Evolutionary conservation across 2,329 filamentous ascomycete genomes (phyloP).

Genomic region (Ambrosiella cleistominuta): DNA sequence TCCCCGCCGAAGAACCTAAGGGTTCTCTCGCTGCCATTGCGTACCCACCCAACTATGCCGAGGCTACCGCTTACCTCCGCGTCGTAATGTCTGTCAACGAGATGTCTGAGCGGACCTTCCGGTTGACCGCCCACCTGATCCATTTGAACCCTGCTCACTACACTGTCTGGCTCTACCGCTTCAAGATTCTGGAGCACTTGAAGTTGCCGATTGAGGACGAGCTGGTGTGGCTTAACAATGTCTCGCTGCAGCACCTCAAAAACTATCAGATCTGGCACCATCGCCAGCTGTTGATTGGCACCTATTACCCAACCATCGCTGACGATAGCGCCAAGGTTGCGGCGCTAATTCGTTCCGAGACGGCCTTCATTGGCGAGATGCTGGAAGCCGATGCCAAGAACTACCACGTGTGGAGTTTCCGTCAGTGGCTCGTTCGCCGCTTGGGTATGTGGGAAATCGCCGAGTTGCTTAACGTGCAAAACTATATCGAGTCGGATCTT

Average conservation of each 20-base stretch:
- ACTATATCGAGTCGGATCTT: conserved; percentile 60
- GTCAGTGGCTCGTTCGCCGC: conserved; percentile 51
- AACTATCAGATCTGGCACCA: conserved; percentile 98
- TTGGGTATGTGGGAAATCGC: conserved; percentile 53
- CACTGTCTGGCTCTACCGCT: conserved; percentile 94
- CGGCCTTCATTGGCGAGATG: conserved; percentile 61
- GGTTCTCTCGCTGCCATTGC: conserved; percentile 80
- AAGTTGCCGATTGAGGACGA: conserved; percentile 50
- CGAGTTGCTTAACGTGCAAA: conserved; percentile 55
- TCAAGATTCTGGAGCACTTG: conserved; percentile 55
- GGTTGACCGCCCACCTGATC: conserved; percentile 78
- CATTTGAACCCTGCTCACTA: conserved; percentile 91
- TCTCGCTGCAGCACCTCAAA: conserved; percentile 72
- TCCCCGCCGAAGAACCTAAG: conserved; percentile 69
- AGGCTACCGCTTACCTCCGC: conserved; percentile 80
- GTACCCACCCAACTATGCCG: conserved; percentile 75
- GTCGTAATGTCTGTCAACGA: conserved; percentile 86
- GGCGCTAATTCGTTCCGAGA: conserved; percentile 47
- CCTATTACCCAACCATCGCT: conserved; percentile 41
- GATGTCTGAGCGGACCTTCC: conserved; percentile 58
- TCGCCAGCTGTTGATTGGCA: conserved; percentile 46
- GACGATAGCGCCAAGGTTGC: conserved; percentile 37
- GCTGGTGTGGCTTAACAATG: conserved; percentile 68
- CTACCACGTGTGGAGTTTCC: conserved; percentile 96
- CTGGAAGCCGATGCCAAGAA: conserved; percentile 82